A percentile compares a stretch with the other conserved stretches of the same genome.
These are phyloP conservation scores for Pseudovirgaria hyperparasitica DNA, from an alignment of 2,329 filamentous ascomycete species.

Conservation along the genomic window DNA sequence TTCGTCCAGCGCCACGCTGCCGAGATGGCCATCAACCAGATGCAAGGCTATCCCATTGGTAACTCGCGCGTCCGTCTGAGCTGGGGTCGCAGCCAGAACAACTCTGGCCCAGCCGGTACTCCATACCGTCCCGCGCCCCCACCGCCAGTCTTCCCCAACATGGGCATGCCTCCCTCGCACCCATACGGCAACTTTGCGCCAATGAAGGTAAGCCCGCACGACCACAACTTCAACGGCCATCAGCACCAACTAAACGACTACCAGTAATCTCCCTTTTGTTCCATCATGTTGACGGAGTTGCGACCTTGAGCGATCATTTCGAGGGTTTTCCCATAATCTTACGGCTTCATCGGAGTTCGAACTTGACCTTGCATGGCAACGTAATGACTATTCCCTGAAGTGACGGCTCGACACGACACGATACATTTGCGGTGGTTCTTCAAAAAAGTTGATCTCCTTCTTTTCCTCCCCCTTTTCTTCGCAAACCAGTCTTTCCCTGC, in stretches of 20 bases:
- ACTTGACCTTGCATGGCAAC: too few species aligned
- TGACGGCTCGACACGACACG: too few species aligned
- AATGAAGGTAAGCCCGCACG: constrained; percentile 43
- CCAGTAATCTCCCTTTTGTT: constrained; percentile 26
- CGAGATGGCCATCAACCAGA: constrained; percentile 99
- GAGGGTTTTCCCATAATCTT: constrained; percentile 10
- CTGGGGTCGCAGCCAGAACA: constrained; percentile 98
- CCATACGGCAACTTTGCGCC: constrained; percentile 54
- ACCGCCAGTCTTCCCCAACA: constrained; percentile 58
- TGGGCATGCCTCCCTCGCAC: constrained; percentile 53
- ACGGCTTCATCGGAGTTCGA: too few species aligned
- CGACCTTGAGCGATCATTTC: constrained; percentile 13
- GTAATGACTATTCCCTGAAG: too few species aligned
- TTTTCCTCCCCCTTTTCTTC: constrained; percentile 21
- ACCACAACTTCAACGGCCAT: neutral
- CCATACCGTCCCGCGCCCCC: constrained; percentile 90
- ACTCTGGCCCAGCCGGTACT: constrained; percentile 89
- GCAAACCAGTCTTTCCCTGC: constrained; percentile 19
- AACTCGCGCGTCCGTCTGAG: constrained; percentile 96
- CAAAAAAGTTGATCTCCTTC: too few species aligned
- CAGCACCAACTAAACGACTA: constrained; percentile 8
- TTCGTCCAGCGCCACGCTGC: constrained; percentile 97
- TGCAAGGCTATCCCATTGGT: constrained; percentile 98
- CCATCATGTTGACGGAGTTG: constrained; percentile 19
- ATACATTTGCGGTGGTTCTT: too few species aligned